Percentiles rank a stretch among this genome's conserved stretches.
These are phyloP conservation scores for Backusella macrospora DNA, from an alignment of 192 early-diverging fungal species.

Conservation along the genomic window DNA sequence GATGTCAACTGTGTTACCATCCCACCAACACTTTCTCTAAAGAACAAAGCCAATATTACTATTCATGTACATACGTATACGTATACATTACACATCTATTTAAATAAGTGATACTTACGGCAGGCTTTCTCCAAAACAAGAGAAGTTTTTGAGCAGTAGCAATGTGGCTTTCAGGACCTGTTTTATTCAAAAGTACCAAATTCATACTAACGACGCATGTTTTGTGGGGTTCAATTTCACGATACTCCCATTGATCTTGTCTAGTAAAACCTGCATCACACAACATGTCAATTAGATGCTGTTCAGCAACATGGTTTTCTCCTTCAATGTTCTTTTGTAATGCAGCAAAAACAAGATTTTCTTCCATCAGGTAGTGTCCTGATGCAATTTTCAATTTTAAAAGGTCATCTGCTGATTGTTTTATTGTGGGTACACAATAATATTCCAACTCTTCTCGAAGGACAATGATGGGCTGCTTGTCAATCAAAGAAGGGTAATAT, in stretches of 20 bases:
- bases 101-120: constrained; percentile 44
- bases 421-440: constrained; percentile 50
- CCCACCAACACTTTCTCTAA: constrained; percentile 84
- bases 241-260: constrained; percentile 74
- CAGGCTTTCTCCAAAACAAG: constrained; percentile 82
- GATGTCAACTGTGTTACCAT: constrained; percentile 68
- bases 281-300: constrained; percentile 83
- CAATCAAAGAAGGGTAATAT: constrained; percentile 38
- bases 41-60: neutral
- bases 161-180: constrained; percentile 66
- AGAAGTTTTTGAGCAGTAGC: constrained; percentile 76
- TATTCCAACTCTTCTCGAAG: constrained; percentile 81
- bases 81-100: neutral
- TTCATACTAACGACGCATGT: constrained; percentile 72
- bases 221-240: constrained; percentile 67
- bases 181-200: constrained; percentile 70
- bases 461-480: constrained; percentile 72
- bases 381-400: constrained; percentile 62
- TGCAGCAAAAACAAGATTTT: constrained; percentile 75
- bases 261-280: constrained; percentile 76
- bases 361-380: constrained; percentile 63
- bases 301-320: constrained; percentile 65
- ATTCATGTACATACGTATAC: constrained; percentile 9
- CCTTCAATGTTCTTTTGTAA: constrained; percentile 74
- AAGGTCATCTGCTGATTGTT: constrained; percentile 26